Evolutionary conservation across 371 early-diverging fungal genomes (phyloP), one percentile per base, ranked within the genome.

Genomic region (Syncephalis fuscata): DNA sequence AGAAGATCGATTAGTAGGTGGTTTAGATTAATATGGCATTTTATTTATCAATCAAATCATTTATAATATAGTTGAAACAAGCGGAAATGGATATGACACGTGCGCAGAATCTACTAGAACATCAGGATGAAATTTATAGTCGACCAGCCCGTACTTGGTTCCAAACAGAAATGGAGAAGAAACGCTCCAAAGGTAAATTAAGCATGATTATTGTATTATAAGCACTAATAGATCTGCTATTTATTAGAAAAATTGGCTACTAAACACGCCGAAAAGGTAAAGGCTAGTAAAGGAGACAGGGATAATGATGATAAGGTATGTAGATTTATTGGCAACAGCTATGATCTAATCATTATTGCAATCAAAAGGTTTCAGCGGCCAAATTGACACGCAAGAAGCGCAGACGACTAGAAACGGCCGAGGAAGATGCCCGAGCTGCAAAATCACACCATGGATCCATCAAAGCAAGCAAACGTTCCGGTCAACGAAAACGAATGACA

Each of bases 111-210:
- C 55, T 94, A 61, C 54, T 94, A 36, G 63, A 71, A 55, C 83
- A 87, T 61, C 69, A 74, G 51, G 74, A 80, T 14, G 96, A 95
- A 57, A 95, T 98, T 56, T 72, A 75, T 62, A 62, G 72, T 51
- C 75, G 95, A 39, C 98, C 98, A 19, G 85, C 82, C 46, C 73
- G 85, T 66, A 88, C 84, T 1, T 97, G 95, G 96, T 94, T 97
- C 76, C 85, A 91, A 63, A 65, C 78, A 3, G 64, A 73, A 22
- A 63, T 65, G 21, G 74, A 77, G 39, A 74, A 74, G 58, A 70
- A 71, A 44, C 44, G 51, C 23, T 56, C 69, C 9, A 56, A 61
- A 37, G 60, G 60, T 55, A 53, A 41, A 32, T 32, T 11, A 32
- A 4, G 11, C 32, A 32, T 32, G 4, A 32, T 32, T 32, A 7